Base-by-base conservation (phyloP, 768 basidiomycete species). In the Pulveroboletus sp. region DNA sequence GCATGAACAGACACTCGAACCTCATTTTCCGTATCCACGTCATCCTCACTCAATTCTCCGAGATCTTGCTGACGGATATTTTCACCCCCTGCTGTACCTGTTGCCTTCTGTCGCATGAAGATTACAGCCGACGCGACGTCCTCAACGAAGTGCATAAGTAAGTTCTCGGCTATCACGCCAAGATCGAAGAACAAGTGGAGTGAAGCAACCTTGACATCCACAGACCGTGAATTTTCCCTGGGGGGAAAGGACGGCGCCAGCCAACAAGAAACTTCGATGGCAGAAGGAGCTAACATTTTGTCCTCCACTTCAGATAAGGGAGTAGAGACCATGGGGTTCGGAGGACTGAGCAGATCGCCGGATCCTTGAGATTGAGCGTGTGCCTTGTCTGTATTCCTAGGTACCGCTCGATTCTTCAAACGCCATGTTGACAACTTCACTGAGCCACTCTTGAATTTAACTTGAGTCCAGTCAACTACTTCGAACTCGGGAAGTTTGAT, bases 181-280 rank as follows among this genome's bases (percentile, higher is more conserved):
- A 90, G 69, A 63, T 94, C 90, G 26, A 89, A 45, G 60, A 91
- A 89, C n/a, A 87, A 37, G 59, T 93, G 91, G 9, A 94, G 57
- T 9, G 92, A 86, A 9, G 72, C 71, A 8, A 80, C 59, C 27
- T 76, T 70, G 30, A 81, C 43, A 5, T 71, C 60, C 33, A 66
- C n/a, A 51, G 52, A 45, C 30, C 38, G 18, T 44, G 51, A 17
- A 3, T 18, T 40, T 31, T 55, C 43, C 24, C 43, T 42, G 13
- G 50, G 38, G 31, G 49, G 10, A 18, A 27, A 48, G 2, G 47
- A 14, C 17, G 37, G 15, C 6, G 10, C 37, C 27, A 63, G 18
- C 17, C 32, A 43, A 42, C 61, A 42, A 32, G 39, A 55, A 39
- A 36, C 41, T 47, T 65, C 58, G 13, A 70, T 40, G 3, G 58